Evolutionary conservation across 139 green algal genomes (phyloP), one percentile per base, ranked within the genome.

Genomic region (Auxenochlorella protothecoides): DNA sequence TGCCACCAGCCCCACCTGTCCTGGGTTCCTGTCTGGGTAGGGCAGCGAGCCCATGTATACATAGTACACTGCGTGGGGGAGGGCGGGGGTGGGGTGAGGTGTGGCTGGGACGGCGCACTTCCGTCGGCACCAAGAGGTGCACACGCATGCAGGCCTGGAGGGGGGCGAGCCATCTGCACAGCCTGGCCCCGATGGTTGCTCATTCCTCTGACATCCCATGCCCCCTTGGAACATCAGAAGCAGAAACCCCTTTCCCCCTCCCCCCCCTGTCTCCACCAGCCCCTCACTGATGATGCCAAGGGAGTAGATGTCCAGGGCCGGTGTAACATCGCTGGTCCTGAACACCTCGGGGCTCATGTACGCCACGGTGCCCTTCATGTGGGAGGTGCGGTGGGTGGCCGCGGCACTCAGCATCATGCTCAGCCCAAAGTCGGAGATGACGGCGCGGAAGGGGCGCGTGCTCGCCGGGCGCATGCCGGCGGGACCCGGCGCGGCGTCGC

Each of bases 331-430:
- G 44, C 71, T 59, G 15, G 55, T 44, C 51, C 65, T 63, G 14
- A 79, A 70, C 12, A 74, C 13, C 71, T 75, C 71, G 12, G 71
- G 71, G 63, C 63, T 70, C 71, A 75, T 75, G 71, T 70, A 75
- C 63, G 61, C 64, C 11, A 79, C 16, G 0, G 74, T 79, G 54
- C 74, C 74, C 55, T 65, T 79, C 15, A 70, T 55, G 51, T 76
- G 10, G 55, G 60, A 72, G 2, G 68, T 79, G 10, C 54, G 53
- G 63, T 79, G 74, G n/a, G 69, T 75, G 44, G 63, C 14, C 12
- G 62, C 63, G 0, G 8, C 53, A 13, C 44, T n/a, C 2, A 79
- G 54, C 53, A 59, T 13, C 2, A 69, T 79, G 60, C 60, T 76
- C 16, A 79, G 67, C n/a, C 74, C 74, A 11, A 62, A 62, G 57